These are phyloP conservation scores for Dendrobium officinale DNA, from an alignment of 106 monocot species.

Conservation along the genomic window DNA sequence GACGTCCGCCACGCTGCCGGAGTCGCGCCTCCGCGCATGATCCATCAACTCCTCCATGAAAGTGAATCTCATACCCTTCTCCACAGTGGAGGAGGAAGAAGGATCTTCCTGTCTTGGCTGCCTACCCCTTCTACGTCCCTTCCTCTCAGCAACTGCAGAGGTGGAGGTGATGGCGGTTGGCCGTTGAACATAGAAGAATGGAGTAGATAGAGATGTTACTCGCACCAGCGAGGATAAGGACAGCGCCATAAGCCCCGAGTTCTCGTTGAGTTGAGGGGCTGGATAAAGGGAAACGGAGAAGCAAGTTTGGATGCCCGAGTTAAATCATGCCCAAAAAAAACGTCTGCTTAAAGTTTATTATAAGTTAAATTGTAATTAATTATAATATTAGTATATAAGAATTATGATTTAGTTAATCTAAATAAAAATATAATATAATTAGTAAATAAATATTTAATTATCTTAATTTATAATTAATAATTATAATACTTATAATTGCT, in stretches of 20 bases:
- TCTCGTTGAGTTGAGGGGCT: background rate
- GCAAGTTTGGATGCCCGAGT: background rate
- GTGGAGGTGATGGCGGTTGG: background rate
- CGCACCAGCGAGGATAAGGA: background rate
- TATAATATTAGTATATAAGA: no score
- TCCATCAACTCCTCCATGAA: constrained; percentile 94
- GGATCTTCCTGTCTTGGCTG: constrained; percentile 22
- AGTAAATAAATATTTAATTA: no score
- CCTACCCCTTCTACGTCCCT: constrained; percentile 26
- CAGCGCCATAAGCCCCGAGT: constrained; percentile 2
- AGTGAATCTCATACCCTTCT: constrained; percentile 54
- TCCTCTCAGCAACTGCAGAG: constrained; percentile 15
- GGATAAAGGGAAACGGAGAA: constrained; percentile 1
- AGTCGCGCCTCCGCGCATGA: constrained; percentile 46
- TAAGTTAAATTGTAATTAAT: no score
- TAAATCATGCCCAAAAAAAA: no score
- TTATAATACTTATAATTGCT: no score
- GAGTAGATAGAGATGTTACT: background rate
- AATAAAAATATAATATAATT: no score
- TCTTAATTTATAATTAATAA: no score
- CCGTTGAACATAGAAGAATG: background rate
- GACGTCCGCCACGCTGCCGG: constrained; percentile 46
- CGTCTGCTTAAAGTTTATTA: no score
- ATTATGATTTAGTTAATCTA: no score
- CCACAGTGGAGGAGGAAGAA: constrained; percentile 36